Conservation (phyloP, 2,329 filamentous ascomycete genomes). For the Claviceps purpurea region DNA sequence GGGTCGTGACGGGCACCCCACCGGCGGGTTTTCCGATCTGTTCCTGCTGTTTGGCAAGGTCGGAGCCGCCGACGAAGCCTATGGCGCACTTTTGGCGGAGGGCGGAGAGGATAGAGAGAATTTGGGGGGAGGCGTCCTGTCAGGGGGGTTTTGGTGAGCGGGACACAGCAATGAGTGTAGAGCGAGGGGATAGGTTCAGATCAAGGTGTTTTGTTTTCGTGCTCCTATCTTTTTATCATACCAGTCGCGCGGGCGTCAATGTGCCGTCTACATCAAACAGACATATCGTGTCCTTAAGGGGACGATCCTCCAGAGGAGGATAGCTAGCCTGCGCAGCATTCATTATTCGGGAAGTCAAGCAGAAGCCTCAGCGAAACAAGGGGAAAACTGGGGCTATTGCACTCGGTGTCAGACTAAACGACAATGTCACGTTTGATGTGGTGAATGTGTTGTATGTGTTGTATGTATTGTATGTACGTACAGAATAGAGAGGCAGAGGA, state of each 20-base stretch:
- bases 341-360: conserved; percentile 19
- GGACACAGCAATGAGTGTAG: not conserved
- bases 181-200: not conserved
- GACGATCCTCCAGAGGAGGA: conserved; percentile 69
- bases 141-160: not conserved
- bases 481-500: too few species aligned
- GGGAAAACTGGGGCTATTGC: not conserved
- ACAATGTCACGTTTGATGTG: not conserved
- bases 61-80: conserved; percentile 84
- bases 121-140: conserved; percentile 61
- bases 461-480: too few species aligned
- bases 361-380: not conserved
- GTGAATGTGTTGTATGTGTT: too few species aligned
- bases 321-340: conserved; percentile 30
- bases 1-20: conserved; percentile 54
- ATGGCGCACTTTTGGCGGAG: conserved; percentile 82
- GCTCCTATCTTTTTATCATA: conserved; percentile 26
- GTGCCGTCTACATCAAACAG: conserved; percentile 97
- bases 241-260: conserved; percentile 67
- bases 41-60: conserved; percentile 90
- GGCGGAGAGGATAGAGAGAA: conserved; percentile 64
- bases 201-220: too few species aligned
- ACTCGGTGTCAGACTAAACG: not conserved
- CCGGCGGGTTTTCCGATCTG: conserved; percentile 60
- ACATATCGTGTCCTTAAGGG: conserved; percentile 82